Percentiles rank a stretch among this genome's conserved stretches.
phyloP scores from a whole-genome alignment of 257 asterid species.

The Solanum piurae region DNA sequence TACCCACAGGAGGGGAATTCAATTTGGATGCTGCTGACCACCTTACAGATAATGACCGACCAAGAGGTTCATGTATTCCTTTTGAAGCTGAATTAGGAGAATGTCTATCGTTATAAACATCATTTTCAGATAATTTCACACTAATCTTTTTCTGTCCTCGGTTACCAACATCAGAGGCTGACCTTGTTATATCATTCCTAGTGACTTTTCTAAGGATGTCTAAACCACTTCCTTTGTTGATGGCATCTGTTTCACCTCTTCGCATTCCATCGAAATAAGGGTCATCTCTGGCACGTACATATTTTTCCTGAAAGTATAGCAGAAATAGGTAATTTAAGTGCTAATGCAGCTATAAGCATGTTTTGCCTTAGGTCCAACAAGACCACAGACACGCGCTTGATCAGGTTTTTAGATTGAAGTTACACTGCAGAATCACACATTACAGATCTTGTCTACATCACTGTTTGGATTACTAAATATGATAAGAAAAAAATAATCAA shows the following conservation, averaged over 20 bases:
- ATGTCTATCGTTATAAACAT: conserved; percentile 8
- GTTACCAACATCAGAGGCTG: conserved; percentile 50
- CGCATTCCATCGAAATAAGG: conserved; percentile 64
- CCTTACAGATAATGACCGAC: conserved; percentile 45
- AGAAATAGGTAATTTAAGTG: background rate
- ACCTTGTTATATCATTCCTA: conserved; percentile 11
- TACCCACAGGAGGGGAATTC: conserved; percentile 28
- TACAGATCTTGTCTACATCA: background rate
- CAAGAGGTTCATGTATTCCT: conserved; percentile 43
- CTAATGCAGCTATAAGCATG: background rate
- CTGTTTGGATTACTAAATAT: background rate
- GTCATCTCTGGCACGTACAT: conserved; percentile 51
- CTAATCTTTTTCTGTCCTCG: conserved; percentile 16
- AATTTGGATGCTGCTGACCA: conserved; percentile 35
- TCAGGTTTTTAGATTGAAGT: background rate
- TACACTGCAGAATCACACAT: background rate
- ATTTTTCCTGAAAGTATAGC: conserved; percentile 5
- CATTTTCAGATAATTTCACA: conserved; percentile 16
- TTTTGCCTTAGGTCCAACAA: background rate
- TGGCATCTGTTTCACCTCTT: conserved; percentile 40
- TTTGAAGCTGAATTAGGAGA: conserved; percentile 30
- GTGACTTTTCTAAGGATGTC: conserved; percentile 27
- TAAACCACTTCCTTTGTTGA: conserved; percentile 23
- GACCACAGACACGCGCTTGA: background rate
- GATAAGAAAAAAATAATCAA: background rate